Conservation (phyloP, 495 filamentous ascomycete genomes). For the Lepidopterella palustris region DNA sequence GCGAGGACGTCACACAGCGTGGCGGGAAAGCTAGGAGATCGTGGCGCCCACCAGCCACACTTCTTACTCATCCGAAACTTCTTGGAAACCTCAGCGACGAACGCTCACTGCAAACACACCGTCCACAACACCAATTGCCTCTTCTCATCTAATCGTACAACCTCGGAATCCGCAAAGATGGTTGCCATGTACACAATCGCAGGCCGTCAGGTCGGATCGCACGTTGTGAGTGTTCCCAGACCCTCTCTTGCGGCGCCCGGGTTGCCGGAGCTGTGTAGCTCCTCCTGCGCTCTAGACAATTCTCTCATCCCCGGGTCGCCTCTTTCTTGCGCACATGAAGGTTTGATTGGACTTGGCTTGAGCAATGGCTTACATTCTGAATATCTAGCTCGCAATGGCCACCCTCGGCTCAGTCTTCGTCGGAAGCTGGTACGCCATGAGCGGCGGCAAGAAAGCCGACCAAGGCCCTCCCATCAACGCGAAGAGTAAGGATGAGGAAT, state of each 20-base stretch:
- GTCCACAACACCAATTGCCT: constrained; percentile 22
- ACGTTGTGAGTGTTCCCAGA: constrained; percentile 58
- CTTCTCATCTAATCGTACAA: constrained; percentile 31
- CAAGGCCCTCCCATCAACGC: constrained; percentile 77
- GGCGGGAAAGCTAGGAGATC: too few species aligned
- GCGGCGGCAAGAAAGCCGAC: constrained; percentile 58
- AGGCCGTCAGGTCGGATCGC: constrained; percentile 89
- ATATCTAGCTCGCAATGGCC: constrained; percentile 72
- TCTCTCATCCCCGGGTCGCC: too few species aligned
- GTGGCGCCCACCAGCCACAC: not conserved
- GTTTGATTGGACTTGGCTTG: not conserved
- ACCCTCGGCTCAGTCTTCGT: constrained; percentile 64
- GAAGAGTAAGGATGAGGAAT: constrained; percentile 84
- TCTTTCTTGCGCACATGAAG: too few species aligned
- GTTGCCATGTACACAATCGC: constrained; percentile 76
- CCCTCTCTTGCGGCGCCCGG: not conserved
- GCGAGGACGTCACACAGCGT: not conserved
- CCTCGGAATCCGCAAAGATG: constrained; percentile 59
- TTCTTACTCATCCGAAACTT: not conserved
- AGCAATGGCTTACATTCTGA: not conserved
- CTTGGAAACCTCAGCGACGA: constrained; percentile 1
- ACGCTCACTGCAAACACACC: constrained; percentile 18
- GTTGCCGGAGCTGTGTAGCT: constrained; percentile 1
- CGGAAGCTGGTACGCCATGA: constrained; percentile 46
- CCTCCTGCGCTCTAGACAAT: too few species aligned